Evolutionary conservation across 1,284 basidiomycete genomes (phyloP).

Genomic region (Coriolopsis trogii): DNA sequence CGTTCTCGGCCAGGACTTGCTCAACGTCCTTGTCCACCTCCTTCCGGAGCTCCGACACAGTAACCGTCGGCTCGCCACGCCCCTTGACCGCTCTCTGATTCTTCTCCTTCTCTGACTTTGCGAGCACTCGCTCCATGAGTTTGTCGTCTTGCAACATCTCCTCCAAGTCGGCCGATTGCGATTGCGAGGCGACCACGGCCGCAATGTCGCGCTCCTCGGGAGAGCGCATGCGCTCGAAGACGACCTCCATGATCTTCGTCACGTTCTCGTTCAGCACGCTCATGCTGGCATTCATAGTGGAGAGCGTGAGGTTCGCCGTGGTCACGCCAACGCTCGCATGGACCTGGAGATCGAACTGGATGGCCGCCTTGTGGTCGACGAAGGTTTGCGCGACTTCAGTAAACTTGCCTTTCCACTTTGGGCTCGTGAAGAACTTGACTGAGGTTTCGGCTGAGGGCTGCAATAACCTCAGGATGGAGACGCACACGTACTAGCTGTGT

Average conservation of each 20-base stretch:
- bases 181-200: background rate
- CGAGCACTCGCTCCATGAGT: background rate
- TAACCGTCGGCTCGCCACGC: background rate
- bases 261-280: constrained; percentile 2
- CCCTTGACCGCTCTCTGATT: background rate
- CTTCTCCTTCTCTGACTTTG: background rate
- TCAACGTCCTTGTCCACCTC: constrained; percentile 10
- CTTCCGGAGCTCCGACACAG: background rate
- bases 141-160: background rate
- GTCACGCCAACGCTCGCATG: constrained; percentile 3
- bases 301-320: background rate
- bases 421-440: constrained; percentile 14
- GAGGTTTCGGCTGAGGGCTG: background rate
- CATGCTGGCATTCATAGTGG: background rate
- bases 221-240: constrained; percentile 10
- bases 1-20: constrained; percentile 14
- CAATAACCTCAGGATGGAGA: background rate
- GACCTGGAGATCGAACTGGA: constrained; percentile 11
- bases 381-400: constrained; percentile 8
- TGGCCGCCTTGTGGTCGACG: constrained; percentile 4
- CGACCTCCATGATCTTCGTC: constrained; percentile 9
- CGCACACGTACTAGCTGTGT: constrained; percentile 25
- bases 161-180: background rate
- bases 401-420: constrained; percentile 13
- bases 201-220: constrained; percentile 12